Evolutionary conservation across 441 rosid genomes (phyloP).

Genomic region (Euphorbia corollata): DNA sequence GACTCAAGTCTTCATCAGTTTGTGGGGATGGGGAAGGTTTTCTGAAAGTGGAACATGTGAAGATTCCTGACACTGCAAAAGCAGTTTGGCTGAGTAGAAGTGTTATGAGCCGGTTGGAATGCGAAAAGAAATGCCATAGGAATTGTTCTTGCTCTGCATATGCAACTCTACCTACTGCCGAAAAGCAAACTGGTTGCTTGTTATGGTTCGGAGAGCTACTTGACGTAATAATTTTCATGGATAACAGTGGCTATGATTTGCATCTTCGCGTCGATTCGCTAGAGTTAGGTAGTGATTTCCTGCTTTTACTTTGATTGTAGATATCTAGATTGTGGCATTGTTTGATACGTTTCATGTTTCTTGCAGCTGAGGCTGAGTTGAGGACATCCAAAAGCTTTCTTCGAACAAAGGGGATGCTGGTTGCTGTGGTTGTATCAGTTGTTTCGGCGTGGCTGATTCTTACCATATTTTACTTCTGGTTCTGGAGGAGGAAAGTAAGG

Average conservation of each 20-base stretch:
- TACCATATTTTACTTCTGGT: constrained; percentile 8
- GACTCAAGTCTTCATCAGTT: not conserved
- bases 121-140: constrained; percentile 23
- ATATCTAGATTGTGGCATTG: not conserved
- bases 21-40: constrained; percentile 25
- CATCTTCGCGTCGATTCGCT: constrained; percentile 22
- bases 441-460: constrained; percentile 7
- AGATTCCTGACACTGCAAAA: constrained; percentile 22
- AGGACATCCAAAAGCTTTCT: not conserved
- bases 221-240: not conserved
- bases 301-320: not conserved
- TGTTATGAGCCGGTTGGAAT: constrained; percentile 3
- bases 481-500: constrained; percentile 4
- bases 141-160: constrained; percentile 29
- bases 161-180: not conserved
- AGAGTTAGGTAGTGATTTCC: constrained; percentile 19
- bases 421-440: constrained; percentile 9
- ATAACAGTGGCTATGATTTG: not conserved
- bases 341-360: not conserved
- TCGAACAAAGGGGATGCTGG: not conserved
- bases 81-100: constrained; percentile 11
- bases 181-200: constrained; percentile 15
- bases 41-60: constrained; percentile 17
- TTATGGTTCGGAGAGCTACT: constrained; percentile 23
- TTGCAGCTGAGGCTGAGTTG: constrained; percentile 7